Base-by-base conservation (phyloP, 176 grass and related monocot species). In the Musa acuminata region DNA sequence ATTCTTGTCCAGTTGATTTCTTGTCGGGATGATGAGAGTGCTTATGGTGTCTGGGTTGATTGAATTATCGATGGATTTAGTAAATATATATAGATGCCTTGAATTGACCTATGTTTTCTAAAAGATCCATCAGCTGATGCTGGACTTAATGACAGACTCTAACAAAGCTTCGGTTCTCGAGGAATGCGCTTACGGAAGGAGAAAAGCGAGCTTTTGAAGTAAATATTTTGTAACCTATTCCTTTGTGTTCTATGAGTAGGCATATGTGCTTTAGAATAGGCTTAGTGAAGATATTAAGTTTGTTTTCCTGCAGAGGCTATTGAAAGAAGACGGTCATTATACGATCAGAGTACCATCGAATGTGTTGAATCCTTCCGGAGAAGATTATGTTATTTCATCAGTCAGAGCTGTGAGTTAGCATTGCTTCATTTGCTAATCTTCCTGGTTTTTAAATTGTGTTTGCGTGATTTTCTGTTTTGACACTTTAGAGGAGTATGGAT, bases 281-380 rank as follows among this genome's bases (percentile, higher is more conserved):
- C 48, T 23, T 77, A 50, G 55, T 26, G 21, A 51, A 27, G 13
- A 13, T 17, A 9, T 16, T 74, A 14, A 24, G 57, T 74, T 64
- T 83, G 20, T 49, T 54, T 87, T 67, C 21, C 68, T 87, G 69
- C 81, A 98, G 95, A 91, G 76, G 82, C 69, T 98, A 57, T 78
- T 98, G 51, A 67, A 85, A 17, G 90, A 93, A 78, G 95, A 98
- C 84, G 84, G 83, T 62, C 89, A 87, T 78, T 98, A 98, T 71
- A 91, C 72, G 64, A 85, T 98, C 60, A 93, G 90, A 82, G 60
- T 98, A n/a, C 90, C 82, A 3, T 89, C 95, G 80, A 98, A 98
- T 93, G 88, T 91, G 43, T 83, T 98, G 84, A 89, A 87, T 74
- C 80, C 84, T 72, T 73, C 82, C 82, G 83, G 76, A 75, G 89